Evolutionary conservation across 768 basidiomycete genomes (phyloP).

Genomic region (Lentinula sp.): DNA sequence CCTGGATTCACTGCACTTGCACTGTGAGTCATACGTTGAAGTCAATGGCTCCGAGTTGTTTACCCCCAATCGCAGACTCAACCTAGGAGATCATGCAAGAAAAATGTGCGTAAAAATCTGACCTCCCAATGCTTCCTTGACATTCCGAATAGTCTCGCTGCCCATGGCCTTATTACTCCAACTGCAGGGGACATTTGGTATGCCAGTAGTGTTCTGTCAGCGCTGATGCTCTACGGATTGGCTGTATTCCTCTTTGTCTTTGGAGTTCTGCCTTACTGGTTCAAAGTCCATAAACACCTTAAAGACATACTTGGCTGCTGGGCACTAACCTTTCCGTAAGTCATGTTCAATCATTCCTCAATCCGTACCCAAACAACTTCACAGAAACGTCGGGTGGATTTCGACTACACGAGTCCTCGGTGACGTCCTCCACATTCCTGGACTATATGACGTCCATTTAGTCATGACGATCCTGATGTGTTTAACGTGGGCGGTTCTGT

Average conservation of each 20-base stretch:
- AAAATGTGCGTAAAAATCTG: slow-evolving; percentile 23
- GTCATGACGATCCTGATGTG: slow-evolving; percentile 35
- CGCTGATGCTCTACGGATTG: slow-evolving; percentile 37
- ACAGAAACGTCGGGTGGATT: slow-evolving; percentile 36
- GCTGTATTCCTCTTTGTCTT: slow-evolving; percentile 42
- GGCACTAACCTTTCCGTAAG: slow-evolving; percentile 43
- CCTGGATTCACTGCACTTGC: slow-evolving; percentile 46
- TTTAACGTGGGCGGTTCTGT: slow-evolving; percentile 33
- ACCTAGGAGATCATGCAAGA: slow-evolving; percentile 30
- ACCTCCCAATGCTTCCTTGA: background rate
- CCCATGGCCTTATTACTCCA: slow-evolving; percentile 27
- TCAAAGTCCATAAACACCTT: slow-evolving; percentile 40
- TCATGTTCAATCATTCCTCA: background rate
- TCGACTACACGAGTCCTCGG: slow-evolving; percentile 32
- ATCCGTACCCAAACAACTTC: background rate
- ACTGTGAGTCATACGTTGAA: slow-evolving; percentile 13
- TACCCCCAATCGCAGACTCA: slow-evolving; percentile 15
- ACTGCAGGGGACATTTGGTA: slow-evolving; percentile 41
- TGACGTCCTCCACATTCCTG: slow-evolving; percentile 32
- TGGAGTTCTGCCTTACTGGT: slow-evolving; percentile 40
- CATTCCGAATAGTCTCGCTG: background rate
- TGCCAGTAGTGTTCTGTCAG: slow-evolving; percentile 30
- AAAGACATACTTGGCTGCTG: slow-evolving; percentile 44
- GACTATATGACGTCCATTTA: slow-evolving; percentile 31
- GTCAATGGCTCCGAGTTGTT: background rate